phyloP scores from a whole-genome alignment of 106 monocot genomes.

The Dioscorea dumetorum region DNA sequence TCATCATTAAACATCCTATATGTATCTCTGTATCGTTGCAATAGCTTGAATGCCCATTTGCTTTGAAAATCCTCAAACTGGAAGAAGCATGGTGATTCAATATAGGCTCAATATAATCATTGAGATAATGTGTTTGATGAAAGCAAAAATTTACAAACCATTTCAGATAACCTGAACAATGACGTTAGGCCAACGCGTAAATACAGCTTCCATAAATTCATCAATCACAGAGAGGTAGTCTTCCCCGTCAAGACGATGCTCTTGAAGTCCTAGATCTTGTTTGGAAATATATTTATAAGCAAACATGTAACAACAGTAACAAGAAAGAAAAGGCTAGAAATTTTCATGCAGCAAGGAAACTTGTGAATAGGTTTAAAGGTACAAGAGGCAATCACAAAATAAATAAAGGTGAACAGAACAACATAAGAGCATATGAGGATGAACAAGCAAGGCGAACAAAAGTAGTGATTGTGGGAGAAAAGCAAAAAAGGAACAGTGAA shows the following conservation, averaged over 20 bases:
- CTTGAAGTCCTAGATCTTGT: slow-evolving; percentile 85
- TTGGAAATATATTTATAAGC: background rate
- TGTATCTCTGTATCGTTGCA: slow-evolving; percentile 79
- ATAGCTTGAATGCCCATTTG: slow-evolving; percentile 95
- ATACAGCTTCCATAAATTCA: slow-evolving; percentile 99
- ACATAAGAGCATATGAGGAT: too few species aligned
- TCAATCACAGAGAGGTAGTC: slow-evolving; percentile 89
- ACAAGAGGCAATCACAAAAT: too few species aligned
- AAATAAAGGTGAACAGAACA: too few species aligned
- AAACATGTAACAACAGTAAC: background rate
- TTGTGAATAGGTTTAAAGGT: too few species aligned
- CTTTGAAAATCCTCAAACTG: slow-evolving; percentile 99
- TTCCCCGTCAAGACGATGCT: slow-evolving; percentile 86
- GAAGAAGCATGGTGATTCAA: slow-evolving; percentile 4
- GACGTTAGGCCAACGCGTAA: slow-evolving; percentile 96
- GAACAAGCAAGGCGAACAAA: too few species aligned
- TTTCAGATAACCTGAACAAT: slow-evolving; percentile 79
- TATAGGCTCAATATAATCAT: too few species aligned
- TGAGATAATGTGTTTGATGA: too few species aligned
- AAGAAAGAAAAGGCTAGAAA: too few species aligned
- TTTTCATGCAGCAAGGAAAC: too few species aligned
- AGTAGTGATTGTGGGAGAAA: too few species aligned
- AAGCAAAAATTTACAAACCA: background rate
- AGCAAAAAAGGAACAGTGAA: too few species aligned
- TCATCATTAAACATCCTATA: slow-evolving; percentile 99